Conservation (phyloP, 179 eudicot species). For the Silene vulgaris region DNA sequence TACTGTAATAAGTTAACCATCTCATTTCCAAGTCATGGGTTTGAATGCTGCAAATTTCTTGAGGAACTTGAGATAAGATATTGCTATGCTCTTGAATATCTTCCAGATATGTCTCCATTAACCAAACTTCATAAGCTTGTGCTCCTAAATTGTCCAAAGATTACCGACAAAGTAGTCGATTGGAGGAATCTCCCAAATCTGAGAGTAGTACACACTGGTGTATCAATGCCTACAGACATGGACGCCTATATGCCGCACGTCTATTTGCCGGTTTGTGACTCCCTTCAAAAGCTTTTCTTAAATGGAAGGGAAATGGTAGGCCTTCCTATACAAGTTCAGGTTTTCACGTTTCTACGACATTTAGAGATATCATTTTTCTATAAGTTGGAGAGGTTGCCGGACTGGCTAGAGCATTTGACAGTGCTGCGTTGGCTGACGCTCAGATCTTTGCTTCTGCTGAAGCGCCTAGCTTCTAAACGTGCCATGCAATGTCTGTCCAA, state of each 20-base stretch:
- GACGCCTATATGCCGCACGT: background rate
- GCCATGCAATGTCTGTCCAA: conserved; percentile 17
- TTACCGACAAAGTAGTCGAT: background rate
- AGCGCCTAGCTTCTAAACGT: conserved; percentile 11
- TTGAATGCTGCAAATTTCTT: conserved; percentile 5
- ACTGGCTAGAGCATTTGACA: conserved; percentile 25
- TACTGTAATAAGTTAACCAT: background rate
- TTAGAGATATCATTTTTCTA: background rate
- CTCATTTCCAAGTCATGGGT: conserved; percentile 9
- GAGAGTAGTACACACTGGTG: background rate
- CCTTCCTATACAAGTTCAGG: conserved; percentile 16
- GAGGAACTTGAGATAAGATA: background rate
- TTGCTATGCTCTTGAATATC: background rate
- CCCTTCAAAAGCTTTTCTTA: background rate
- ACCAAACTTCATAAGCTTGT: background rate
- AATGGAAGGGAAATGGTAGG: background rate
- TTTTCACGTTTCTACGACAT: background rate
- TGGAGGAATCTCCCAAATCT: conserved; percentile 6
- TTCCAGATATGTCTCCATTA: conserved; percentile 16
- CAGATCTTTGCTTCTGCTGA: background rate
- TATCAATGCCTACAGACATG: background rate
- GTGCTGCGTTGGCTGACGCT: background rate
- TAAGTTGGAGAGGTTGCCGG: conserved; percentile 19
- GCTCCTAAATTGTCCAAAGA: background rate
- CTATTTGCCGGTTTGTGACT: background rate